phyloP scores from a whole-genome alignment of 176 grass and related monocot genomes.

The Oryza punctata region DNA sequence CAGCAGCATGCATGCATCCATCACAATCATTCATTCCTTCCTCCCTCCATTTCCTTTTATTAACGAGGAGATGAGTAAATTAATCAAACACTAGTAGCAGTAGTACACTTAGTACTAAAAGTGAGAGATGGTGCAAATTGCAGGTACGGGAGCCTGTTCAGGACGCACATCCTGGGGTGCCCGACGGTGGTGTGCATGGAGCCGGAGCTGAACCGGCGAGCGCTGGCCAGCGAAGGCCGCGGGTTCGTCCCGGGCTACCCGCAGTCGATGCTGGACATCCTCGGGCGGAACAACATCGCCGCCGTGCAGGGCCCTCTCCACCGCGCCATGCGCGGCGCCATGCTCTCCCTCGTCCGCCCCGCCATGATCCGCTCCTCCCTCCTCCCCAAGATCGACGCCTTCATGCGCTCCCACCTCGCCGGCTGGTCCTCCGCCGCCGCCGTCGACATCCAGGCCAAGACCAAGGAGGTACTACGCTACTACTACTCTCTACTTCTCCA shows the following conservation, averaged over 20 bases:
- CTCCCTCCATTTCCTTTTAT: not conserved
- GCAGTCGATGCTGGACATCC: constrained; percentile 91
- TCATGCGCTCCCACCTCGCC: constrained; percentile 72
- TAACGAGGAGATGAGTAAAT: too few species aligned
- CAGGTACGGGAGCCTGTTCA: constrained; percentile 90
- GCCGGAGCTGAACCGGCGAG: constrained; percentile 77
- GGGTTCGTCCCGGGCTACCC: constrained; percentile 93
- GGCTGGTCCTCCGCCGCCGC: constrained; percentile 49
- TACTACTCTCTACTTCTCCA: not conserved
- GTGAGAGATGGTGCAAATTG: not conserved
- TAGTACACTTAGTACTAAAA: not conserved
- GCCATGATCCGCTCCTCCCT: constrained; percentile 64
- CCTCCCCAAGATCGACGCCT: constrained; percentile 82
- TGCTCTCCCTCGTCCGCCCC: constrained; percentile 68
- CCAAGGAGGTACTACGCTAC: constrained; percentile 78
- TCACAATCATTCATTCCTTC: not conserved
- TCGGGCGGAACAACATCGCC: constrained; percentile 86
- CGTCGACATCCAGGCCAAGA: constrained; percentile 93
- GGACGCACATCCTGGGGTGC: constrained; percentile 95
- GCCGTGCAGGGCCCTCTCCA: constrained; percentile 83
- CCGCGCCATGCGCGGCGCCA: constrained; percentile 73
- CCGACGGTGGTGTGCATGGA: constrained; percentile 98
- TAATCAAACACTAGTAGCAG: not conserved
- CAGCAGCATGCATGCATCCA: not conserved
- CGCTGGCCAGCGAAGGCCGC: constrained; percentile 65